Evolutionary conservation across 2,329 filamentous ascomycete species (phyloP).

Genomic region (Fusarium palustre): DNA sequence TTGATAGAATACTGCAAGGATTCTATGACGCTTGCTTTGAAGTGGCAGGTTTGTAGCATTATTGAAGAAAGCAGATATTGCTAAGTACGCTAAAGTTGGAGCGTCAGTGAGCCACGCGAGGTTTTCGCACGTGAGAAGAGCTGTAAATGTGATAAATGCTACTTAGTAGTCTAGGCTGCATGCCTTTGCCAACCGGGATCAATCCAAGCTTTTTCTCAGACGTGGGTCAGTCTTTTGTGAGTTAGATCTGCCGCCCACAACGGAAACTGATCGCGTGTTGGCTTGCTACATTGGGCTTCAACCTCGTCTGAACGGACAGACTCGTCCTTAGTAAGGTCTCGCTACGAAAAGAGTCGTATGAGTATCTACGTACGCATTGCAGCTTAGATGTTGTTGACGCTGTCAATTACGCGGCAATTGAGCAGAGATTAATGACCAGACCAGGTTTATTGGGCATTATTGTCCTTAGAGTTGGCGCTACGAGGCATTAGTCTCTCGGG

Average conservation of each 20-base stretch:
- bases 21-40: not conserved
- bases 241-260: not conserved
- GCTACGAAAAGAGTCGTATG: not conserved
- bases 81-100: too few species aligned
- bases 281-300: constrained; percentile 11
- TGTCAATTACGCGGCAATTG: constrained; percentile 11
- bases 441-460: constrained; percentile 2
- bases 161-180: too few species aligned
- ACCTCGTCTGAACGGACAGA: not conserved
- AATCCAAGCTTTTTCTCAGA: not conserved
- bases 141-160: not conserved
- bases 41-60: not conserved
- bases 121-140: not conserved
- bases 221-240: not conserved
- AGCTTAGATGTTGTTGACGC: constrained; percentile 7
- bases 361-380: not conserved
- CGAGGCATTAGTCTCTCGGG: not conserved
- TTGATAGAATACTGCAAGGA: not conserved
- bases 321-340: not conserved
- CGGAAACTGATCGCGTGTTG: constrained; percentile 1
- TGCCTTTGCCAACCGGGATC: not conserved
- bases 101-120: not conserved
- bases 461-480: constrained; percentile 1
- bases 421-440: constrained; percentile 2
- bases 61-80: not conserved